Base-by-base conservation (phyloP, 352 stramenopile species). In the Globisporangium cylindrosporum region DNA sequence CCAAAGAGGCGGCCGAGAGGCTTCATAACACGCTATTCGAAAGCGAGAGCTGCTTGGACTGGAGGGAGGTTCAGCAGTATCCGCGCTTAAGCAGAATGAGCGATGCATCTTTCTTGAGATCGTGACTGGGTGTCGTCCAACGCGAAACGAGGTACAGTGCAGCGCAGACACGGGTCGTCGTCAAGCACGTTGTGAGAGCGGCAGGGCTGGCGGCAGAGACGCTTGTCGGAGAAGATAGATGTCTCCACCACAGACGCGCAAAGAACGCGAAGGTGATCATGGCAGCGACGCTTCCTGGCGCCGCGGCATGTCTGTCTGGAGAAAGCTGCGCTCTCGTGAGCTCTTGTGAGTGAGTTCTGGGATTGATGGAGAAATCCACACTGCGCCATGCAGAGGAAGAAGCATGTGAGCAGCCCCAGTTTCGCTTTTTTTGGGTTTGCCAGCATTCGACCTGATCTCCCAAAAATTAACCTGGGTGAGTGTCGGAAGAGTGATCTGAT, bases 361-460 rank as follows among this genome's bases (percentile, higher is more conserved):
- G 48, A 25, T 25, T 25, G 20, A 10, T 27, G 48, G 48, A 8
- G 48, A 55, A 55, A 55, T 55, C 48, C n/a, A 55, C 48, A 55
- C 48, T 55, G 48, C 48, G n/a, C 15, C 43, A 51, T 51, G 43
- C 2, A 6, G 15, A 22, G 43, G 4, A n/a, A 51, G 6, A 48
- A n/a, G 41, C 41, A n/a, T n/a, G 41, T 20, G 18, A 51, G 43
- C 43, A 51, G 18, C 43, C 20, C 48, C n/a, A 55, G 48, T 55
- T 55, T 55, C 48, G 48, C 48, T 55, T 55, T 55, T 55, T 55
- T 55, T 55, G 48, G 48, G 48, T 18, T 55, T 25, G 48, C 48
- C 20, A 15, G 48, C 41, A 48, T 25, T 55, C 15, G 48, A 55
- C 48, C 48, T 55, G 48, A 55, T 55, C 48, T 51, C 14, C 41